A percentile compares a stretch with the other conserved stretches of the same genome.
These are phyloP conservation scores for Platanthera zijinensis DNA, from an alignment of 106 monocot species.

Conservation along the genomic window DNA sequence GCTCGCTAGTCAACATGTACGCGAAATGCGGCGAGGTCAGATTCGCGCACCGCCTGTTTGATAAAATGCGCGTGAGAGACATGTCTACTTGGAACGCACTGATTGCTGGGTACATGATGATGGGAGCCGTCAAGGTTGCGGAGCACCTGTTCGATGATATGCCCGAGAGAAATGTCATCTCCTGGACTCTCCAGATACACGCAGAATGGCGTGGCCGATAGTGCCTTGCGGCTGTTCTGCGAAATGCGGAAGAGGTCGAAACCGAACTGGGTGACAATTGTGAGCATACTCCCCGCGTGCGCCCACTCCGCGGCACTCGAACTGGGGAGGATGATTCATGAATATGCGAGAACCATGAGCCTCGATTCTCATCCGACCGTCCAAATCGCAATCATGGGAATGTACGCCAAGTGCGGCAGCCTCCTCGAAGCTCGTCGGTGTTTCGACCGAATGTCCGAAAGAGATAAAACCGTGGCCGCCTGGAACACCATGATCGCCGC, in stretches of 20 bases:
- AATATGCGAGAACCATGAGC: conserved; percentile 20
- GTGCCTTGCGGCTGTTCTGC: conserved; percentile 33
- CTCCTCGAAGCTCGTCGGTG: conserved; percentile 32
- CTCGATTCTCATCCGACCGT: conserved; percentile 24
- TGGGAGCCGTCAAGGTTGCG: conserved; percentile 30
- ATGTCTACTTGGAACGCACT: conserved; percentile 60
- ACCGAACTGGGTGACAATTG: conserved; percentile 47
- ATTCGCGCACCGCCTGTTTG: conserved; percentile 32
- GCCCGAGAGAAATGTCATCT: conserved; percentile 52
- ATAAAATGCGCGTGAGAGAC: conserved; percentile 32
- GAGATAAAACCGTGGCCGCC: conserved; percentile 31
- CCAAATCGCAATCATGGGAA: conserved; percentile 42
- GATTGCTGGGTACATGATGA: conserved; percentile 36
- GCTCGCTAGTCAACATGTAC: conserved; percentile 39
- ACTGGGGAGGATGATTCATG: conserved; percentile 49
- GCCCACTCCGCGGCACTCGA: conserved; percentile 29
- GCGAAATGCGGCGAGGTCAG: conserved; percentile 36
- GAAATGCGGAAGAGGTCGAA: conserved; percentile 32
- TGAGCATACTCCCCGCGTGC: conserved; percentile 50
- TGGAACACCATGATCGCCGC: conserved; percentile 66
- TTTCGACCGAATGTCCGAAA: conserved; percentile 27
- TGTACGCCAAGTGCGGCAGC: conserved; percentile 73
- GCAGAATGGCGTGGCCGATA: conserved; percentile 27
- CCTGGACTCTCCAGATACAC: conserved; percentile 77
- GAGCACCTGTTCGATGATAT: conserved; percentile 28